Evolutionary conservation across 2,329 filamentous ascomycete species (phyloP).

Genomic region (Fusarium longipes): DNA sequence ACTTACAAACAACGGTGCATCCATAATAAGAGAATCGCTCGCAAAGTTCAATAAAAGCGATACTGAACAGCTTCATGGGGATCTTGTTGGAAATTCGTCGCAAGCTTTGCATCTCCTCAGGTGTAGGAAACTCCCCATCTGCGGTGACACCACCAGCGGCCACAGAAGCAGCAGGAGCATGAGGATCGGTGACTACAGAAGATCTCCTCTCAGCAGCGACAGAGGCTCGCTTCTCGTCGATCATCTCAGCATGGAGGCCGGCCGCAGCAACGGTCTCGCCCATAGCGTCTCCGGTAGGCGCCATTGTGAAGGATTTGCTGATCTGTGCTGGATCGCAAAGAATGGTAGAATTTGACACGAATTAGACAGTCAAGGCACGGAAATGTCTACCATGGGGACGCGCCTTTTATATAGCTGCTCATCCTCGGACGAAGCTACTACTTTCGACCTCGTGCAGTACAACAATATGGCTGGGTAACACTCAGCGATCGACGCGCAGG

Average conservation of each 20-base stretch:
- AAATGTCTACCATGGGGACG: not conserved
- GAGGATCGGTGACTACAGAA: constrained; percentile 37
- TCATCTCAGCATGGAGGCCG: constrained; percentile 43
- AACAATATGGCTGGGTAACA: not conserved
- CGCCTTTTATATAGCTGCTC: constrained; percentile 23
- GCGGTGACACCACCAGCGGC: not conserved
- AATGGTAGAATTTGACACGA: constrained; percentile 4
- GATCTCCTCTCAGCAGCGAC: constrained; percentile 47
- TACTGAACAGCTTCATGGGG: constrained; percentile 68
- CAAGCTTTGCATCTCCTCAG: constrained; percentile 60
- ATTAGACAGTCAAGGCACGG: not conserved
- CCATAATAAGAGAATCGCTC: constrained; percentile 82
- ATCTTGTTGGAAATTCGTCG: constrained; percentile 67
- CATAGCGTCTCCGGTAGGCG: constrained; percentile 48
- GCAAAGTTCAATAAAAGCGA: constrained; percentile 75
- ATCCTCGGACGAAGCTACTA: constrained; percentile 16
- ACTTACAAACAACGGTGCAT: constrained; percentile 71
- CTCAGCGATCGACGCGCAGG: constrained; percentile 22
- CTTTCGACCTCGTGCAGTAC: constrained; percentile 7
- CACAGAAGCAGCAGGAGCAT: not conserved
- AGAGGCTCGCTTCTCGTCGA: constrained; percentile 49
- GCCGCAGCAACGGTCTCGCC: constrained; percentile 52
- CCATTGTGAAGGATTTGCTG: constrained; percentile 38
- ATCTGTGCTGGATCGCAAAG: constrained; percentile 1
- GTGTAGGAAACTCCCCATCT: constrained; percentile 38